Percentiles rank a stretch among this genome's conserved stretches.
Evolutionary conservation across 1,284 basidiomycete species (phyloP).

Genomic region (Meira miltonrushii): DNA sequence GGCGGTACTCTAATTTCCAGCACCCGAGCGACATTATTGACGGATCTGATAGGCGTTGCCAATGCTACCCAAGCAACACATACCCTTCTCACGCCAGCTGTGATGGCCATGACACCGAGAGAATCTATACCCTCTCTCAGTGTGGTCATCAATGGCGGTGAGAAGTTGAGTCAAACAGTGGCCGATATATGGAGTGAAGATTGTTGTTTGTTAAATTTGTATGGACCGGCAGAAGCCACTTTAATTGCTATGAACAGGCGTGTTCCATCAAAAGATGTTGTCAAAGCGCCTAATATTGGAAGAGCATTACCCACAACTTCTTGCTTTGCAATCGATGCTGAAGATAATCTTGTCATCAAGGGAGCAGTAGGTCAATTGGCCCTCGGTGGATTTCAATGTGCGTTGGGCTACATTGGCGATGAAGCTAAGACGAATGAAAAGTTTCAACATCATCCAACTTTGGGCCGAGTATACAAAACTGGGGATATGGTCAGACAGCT

Average conservation of each 20-base stretch:
- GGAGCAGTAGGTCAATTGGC: conserved; percentile 53
- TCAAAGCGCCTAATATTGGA: conserved; percentile 54
- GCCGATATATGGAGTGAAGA: conserved; percentile 52
- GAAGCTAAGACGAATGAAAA: conserved; percentile 47
- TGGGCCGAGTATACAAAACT: conserved; percentile 48
- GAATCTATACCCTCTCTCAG: conserved; percentile 42
- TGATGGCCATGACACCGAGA: conserved; percentile 52
- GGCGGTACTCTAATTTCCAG: conserved; percentile 48
- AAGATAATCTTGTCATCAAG: conserved; percentile 44
- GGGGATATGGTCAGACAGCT: conserved; percentile 50
- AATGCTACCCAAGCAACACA: conserved; percentile 44
- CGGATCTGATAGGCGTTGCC: conserved; percentile 37
- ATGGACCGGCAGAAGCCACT: conserved; percentile 51
- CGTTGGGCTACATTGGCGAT: conserved; percentile 46
- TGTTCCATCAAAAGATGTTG: conserved; percentile 39
- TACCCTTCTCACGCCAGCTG: conserved; percentile 52
- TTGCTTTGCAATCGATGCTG: conserved; percentile 43
- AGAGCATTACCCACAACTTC: conserved; percentile 48
- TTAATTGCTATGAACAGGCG: conserved; percentile 48
- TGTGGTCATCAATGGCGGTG: conserved; percentile 53
- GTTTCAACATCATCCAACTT: conserved; percentile 41
- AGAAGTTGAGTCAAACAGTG: conserved; percentile 53
- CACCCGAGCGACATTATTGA: conserved; percentile 34
- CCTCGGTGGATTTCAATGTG: conserved; percentile 45
- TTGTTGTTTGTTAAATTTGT: conserved; percentile 49